phyloP scores from a whole-genome alignment of 169 alveolate genomes.

The Plasmodium sp. region DNA sequence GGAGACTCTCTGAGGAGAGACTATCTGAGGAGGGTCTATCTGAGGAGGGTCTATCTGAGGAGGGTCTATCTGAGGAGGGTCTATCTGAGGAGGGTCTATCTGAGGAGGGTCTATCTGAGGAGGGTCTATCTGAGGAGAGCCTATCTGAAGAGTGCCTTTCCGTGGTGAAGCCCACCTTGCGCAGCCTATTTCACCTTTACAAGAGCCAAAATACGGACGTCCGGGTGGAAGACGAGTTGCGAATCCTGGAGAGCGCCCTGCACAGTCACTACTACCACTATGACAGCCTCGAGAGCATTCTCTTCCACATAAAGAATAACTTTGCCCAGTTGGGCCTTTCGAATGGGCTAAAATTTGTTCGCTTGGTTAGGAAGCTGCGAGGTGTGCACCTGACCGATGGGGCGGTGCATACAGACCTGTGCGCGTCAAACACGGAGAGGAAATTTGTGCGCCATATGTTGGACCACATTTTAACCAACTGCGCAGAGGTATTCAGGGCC shows the following conservation, averaged over 20 bases:
- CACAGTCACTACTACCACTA: slow-evolving; percentile 24
- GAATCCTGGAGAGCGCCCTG: not conserved
- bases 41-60: too few relatives aligned
- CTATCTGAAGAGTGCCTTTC: not conserved
- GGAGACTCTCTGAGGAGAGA: not conserved
- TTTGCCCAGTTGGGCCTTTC: slow-evolving; percentile 5
- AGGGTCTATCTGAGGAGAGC: not conserved
- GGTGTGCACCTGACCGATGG: not conserved
- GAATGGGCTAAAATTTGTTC: slow-evolving; percentile 29
- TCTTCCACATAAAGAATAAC: slow-evolving; percentile 64
- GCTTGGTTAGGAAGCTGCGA: not conserved
- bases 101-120: too few relatives aligned
- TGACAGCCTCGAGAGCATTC: slow-evolving; percentile 27
- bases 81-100: too few relatives aligned
- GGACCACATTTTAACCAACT: slow-evolving; percentile 33
- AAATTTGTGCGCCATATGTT: slow-evolving; percentile 25
- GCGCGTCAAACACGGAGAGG: not conserved
- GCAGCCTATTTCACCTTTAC: slow-evolving; percentile 9
- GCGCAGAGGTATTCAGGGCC: not conserved
- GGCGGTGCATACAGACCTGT: not conserved
- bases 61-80: too few relatives aligned
- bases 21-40: too few relatives aligned
- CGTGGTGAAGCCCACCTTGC: not conserved
- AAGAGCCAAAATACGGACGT: slow-evolving; percentile 19
- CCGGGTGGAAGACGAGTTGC: slow-evolving; percentile 28